Evolutionary conservation across 352 stramenopile species (phyloP).

Genomic region (Thalassiosira mediterranea): DNA sequence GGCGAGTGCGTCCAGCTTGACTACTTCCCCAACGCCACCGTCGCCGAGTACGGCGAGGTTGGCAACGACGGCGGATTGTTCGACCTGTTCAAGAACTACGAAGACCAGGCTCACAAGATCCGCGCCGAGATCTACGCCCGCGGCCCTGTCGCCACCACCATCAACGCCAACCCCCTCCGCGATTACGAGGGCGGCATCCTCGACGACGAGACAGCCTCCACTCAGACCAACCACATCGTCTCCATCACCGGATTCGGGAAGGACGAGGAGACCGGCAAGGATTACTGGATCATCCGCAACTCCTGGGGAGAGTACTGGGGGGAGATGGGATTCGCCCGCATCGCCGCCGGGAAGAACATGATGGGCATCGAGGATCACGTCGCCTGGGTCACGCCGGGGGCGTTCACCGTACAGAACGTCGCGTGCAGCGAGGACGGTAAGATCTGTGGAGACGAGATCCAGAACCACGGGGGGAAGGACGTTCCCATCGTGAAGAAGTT

Average conservation of each 20-base stretch:
- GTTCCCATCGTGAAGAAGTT: slow-evolving; percentile 1
- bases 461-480: slow-evolving; percentile 19
- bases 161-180: slow-evolving; percentile 89
- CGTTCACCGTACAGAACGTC: slow-evolving; percentile 70
- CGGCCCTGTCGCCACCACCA: slow-evolving; percentile 92
- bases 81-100: slow-evolving; percentile 42
- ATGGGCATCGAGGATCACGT: slow-evolving; percentile 58
- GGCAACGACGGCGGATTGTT: slow-evolving; percentile 57
- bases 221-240: slow-evolving; percentile 90
- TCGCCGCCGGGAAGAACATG: slow-evolving; percentile 72
- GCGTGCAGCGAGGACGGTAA: slow-evolving; percentile 76
- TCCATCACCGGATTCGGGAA: slow-evolving; percentile 94
- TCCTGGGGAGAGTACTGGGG: slow-evolving; percentile 72
- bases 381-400: slow-evolving; percentile 56
- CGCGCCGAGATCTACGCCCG: slow-evolving; percentile 73
- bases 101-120: slow-evolving; percentile 60
- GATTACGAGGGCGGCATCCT: slow-evolving; percentile 92
- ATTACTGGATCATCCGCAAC: slow-evolving; percentile 89
- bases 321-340: slow-evolving; percentile 90
- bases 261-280: slow-evolving; percentile 86
- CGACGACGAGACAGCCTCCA: slow-evolving; percentile 49
- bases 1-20: slow-evolving; percentile 89
- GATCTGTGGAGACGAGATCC: slow-evolving; percentile 60
- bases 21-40: slow-evolving; percentile 93
- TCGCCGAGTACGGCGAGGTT: slow-evolving; percentile 91